Evolutionary conservation across 2,329 filamentous ascomycete genomes (phyloP), one percentile per base, ranked within the genome.

Genomic region (Ascosphaera aggregata): DNA sequence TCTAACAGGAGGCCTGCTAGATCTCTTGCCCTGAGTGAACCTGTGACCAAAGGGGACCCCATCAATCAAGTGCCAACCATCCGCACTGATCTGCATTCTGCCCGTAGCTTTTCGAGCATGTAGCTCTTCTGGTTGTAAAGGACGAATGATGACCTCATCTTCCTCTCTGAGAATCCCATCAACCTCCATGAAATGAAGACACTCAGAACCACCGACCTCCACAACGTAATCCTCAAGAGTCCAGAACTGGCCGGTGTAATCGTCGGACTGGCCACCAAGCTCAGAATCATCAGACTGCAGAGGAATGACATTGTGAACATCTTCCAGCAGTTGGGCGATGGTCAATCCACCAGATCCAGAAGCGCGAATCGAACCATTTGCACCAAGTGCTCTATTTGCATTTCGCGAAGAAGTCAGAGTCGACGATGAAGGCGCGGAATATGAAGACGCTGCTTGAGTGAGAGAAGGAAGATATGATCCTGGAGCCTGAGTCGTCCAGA

Each of bases 191-290:
- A 81, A 95, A 58, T 94, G 86, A 41, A 94, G 59, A 48, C 81
- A 89, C 57, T 95, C 86, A 46, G 80, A 94, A 36, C 69, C 73
- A n/a, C 66, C 67, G 2, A 93, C 65, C 55, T 91, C 80, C 20
- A 93, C 80, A 7, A 70, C 70, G 55, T 95, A 95, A 53, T 94
- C 81, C 50, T 94, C 85, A 2, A 93, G 59, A 0, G 81, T 82
- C 81, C 82, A 93, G 43, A 82, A 53, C 7, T 58, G 57, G 37
- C 55, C 56, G 32, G 44, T 48, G 30, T 54, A 52, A 7, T 49
- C 34, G 17, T 24, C 18, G 18, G 38, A 27, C 4, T 22, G 31
- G 32, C 31, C 20, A 17, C 30, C 44, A 34, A 52, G 51, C 31
- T 52, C 49, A 18, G 48, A 41, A 16, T 42, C 50, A 2, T 51